phyloP scores from a whole-genome alignment of 1,284 basidiomycete species.

The Ceratobasidium sp. region DNA sequence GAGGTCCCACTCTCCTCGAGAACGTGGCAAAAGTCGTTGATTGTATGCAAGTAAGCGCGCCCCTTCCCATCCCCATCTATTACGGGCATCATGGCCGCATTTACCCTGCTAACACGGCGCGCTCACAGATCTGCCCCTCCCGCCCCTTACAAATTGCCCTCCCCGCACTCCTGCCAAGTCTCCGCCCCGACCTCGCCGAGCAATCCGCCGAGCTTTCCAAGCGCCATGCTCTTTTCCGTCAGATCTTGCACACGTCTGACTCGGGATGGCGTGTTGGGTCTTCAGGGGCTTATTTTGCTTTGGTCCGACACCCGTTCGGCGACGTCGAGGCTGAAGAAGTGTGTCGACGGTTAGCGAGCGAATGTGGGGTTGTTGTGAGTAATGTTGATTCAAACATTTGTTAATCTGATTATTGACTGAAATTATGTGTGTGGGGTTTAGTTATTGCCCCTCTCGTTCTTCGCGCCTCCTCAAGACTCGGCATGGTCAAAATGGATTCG shows the following conservation, averaged over 20 bases:
- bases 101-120: too few species aligned
- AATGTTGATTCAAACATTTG: not conserved
- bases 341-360: conserved; percentile 69
- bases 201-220: conserved; percentile 67
- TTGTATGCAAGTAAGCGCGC: conserved; percentile 67
- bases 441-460: conserved; percentile 78
- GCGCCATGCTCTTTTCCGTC: conserved; percentile 73
- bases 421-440: not conserved
- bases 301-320: conserved; percentile 78
- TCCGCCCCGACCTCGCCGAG: conserved; percentile 69
- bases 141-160: conserved; percentile 78
- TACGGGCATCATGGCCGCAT: conserved; percentile 24
- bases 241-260: conserved; percentile 58
- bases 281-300: conserved; percentile 81
- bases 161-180: conserved; percentile 65
- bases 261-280: conserved; percentile 71
- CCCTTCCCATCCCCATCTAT: conserved; percentile 48
- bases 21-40: conserved; percentile 78
- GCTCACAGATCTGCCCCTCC: conserved; percentile 85
- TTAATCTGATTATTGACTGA: not conserved
- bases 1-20: conserved; percentile 69
- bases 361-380: conserved; percentile 70
- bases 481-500: conserved; percentile 73
- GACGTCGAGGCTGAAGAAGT: conserved; percentile 67
- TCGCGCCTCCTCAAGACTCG: conserved; percentile 59